Percentiles rank a stretch among this genome's conserved stretches.
Evolutionary conservation across 805 yeast genomes (phyloP).

Genomic region (Groenewaldozyma tartarivorans): DNA sequence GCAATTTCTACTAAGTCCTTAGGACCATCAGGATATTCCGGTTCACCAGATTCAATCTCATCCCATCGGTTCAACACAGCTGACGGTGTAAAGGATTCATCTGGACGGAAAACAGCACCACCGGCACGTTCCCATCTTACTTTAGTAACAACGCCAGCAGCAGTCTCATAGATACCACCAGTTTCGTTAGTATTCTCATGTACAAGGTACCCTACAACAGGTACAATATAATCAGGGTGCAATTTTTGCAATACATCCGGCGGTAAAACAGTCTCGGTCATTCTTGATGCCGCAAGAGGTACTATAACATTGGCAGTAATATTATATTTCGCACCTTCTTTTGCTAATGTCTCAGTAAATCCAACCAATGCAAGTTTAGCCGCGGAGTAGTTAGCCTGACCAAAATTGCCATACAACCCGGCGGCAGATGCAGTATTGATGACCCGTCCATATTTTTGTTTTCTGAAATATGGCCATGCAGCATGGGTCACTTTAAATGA

Average conservation of each 20-base stretch:
- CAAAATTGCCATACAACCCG: conserved; percentile 93
- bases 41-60: conserved; percentile 44
- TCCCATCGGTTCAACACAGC: conserved; percentile 61
- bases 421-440: conserved; percentile 96
- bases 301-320: conserved; percentile 82
- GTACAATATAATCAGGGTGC: conserved; percentile 85
- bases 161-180: conserved; percentile 81
- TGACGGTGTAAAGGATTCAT: conserved; percentile 71
- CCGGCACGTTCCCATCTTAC: conserved; percentile 91
- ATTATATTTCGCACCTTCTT: conserved; percentile 82
- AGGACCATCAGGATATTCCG: conserved; percentile 61
- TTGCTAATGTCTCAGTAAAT: conserved; percentile 86
- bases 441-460: conserved; percentile 82
- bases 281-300: conserved; percentile 90
- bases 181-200: conserved; percentile 55
- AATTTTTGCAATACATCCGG: conserved; percentile 71
- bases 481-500: conserved; percentile 76
- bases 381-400: conserved; percentile 91
- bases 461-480: conserved; percentile 84
- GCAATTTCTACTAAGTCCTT: conserved; percentile 61
- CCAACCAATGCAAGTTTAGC: conserved; percentile 89
- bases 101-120: conserved; percentile 78
- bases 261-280: conserved; percentile 88
- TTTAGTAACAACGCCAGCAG: conserved; percentile 88
- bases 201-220: conserved; percentile 72